Conservation (phyloP, 441 rosid species). For the Jatropha podagrica region DNA sequence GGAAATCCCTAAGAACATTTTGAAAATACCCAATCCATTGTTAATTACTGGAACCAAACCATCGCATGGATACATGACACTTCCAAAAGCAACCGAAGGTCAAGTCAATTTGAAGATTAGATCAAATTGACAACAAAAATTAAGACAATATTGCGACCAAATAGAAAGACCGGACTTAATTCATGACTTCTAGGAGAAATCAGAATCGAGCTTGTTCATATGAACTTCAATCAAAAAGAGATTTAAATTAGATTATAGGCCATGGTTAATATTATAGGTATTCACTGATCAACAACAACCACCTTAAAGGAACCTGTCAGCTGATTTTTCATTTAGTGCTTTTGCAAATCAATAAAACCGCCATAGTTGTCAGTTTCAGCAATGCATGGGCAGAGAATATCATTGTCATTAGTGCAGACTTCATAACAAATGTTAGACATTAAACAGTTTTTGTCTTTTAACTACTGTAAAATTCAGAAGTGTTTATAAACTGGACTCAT, state of each 20-base stretch:
- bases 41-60: constrained; percentile 2
- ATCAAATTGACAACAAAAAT: neutral
- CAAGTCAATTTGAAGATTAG: constrained; percentile 4
- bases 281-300: neutral
- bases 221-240: neutral
- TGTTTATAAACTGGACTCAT: neutral
- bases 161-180: neutral
- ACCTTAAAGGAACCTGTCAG: constrained; percentile 7
- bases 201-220: neutral
- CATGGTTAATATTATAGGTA: neutral
- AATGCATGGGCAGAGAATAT: neutral
- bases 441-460: neutral
- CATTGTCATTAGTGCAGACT: neutral
- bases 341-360: neutral
- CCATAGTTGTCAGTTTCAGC: constrained; percentile 5
- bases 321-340: neutral
- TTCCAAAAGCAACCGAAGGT: neutral
- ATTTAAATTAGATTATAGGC: neutral
- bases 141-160: neutral
- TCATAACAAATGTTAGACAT: neutral
- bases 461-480: neutral
- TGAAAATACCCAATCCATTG: constrained; percentile 20
- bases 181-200: neutral
- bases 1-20: constrained; percentile 56
- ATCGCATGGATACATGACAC: neutral